phyloP scores from a whole-genome alignment of 257 asterid species.

The Solanum pennellii region DNA sequence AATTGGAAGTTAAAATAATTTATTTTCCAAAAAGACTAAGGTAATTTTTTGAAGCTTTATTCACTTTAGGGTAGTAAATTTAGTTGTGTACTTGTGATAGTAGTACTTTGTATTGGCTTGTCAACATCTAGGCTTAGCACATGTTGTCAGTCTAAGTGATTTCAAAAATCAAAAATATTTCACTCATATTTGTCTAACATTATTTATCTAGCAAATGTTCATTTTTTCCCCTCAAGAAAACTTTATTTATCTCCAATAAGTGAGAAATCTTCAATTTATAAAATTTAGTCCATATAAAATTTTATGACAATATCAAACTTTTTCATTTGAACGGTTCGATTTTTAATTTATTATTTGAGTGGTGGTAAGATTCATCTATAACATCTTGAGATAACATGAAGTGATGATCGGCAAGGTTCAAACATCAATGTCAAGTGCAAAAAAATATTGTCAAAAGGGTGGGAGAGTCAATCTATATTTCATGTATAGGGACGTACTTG shows the following conservation, averaged over 20 bases:
- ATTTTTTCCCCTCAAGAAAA: too few species aligned
- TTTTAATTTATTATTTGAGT: too few species aligned
- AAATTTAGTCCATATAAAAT: neutral
- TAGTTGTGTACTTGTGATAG: neutral
- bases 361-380: neutral
- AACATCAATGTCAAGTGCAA: neutral
- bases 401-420: neutral
- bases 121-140: neutral
- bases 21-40: neutral
- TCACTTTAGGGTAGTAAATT: neutral
- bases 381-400: neutral
- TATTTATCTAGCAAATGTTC: neutral
- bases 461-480: neutral
- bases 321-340: too few species aligned
- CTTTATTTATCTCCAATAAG: neutral
- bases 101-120: neutral
- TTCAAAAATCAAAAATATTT: neutral
- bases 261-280: neutral
- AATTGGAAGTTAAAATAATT: neutral
- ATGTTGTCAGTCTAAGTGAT: neutral
- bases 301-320: too few species aligned
- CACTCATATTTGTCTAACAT: neutral
- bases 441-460: too few species aligned
- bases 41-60: neutral
- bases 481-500: rapidly evolving